phyloP scores from a whole-genome alignment of 1,284 basidiomycete genomes.

The Paramarasmius palmivorus region DNA sequence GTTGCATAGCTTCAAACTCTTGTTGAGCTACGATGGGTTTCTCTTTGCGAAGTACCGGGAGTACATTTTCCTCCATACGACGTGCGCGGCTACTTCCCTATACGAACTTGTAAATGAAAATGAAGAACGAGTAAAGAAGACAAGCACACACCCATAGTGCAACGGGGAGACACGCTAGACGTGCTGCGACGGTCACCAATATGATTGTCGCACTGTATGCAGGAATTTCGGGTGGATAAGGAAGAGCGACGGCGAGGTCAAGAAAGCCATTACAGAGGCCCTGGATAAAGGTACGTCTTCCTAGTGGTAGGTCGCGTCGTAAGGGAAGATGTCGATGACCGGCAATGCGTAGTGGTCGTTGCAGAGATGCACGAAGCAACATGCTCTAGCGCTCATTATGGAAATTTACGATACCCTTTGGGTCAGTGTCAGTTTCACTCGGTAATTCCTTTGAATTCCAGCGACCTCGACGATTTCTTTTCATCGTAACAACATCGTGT shows the following conservation, averaged over 20 bases:
- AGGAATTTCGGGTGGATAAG: conserved; percentile 64
- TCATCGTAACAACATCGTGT: too few species aligned
- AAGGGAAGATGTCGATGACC: neutral
- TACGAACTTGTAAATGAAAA: conserved; percentile 7
- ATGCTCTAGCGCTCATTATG: neutral
- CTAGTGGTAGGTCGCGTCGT: neutral
- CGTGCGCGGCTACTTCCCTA: conserved; percentile 67
- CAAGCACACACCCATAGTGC: conserved; percentile 72
- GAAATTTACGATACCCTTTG: neutral
- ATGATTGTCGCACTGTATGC: conserved; percentile 80
- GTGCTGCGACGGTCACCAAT: conserved; percentile 65
- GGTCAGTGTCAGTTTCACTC: too few species aligned
- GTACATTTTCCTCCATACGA: conserved; percentile 65
- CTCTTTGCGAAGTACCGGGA: conserved; percentile 64
- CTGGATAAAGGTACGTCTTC: conserved; percentile 14
- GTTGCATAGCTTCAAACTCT: conserved; percentile 61
- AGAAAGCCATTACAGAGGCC: conserved; percentile 40
- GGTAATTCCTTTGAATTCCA: too few species aligned
- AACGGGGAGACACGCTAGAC: conserved; percentile 73
- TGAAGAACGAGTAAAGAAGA: neutral
- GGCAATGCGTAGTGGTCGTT: conserved; percentile 4
- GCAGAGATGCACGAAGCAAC: neutral
- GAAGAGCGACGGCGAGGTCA: conserved; percentile 68
- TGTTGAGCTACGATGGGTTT: conserved; percentile 52
- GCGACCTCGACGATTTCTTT: too few species aligned